phyloP scores from a whole-genome alignment of 2,329 filamentous ascomycete genomes.

The Calonectria multiphialidica region DNA sequence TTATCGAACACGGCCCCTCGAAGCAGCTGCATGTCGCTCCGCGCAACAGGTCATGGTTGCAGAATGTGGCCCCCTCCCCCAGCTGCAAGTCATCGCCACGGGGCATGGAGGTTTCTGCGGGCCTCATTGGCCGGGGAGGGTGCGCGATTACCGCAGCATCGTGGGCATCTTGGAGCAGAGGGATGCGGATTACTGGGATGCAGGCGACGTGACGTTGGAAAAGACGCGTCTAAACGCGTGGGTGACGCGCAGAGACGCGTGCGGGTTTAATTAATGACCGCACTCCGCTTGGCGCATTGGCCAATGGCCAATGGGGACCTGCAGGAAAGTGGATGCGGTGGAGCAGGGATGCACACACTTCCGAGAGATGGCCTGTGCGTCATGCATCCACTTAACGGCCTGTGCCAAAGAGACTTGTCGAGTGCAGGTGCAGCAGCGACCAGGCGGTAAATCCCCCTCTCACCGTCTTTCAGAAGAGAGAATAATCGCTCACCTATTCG shows the following conservation, averaged over 20 bases:
- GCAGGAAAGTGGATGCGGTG: slow-evolving; percentile 18
- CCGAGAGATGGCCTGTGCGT: slow-evolving; percentile 37
- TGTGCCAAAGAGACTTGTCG: neutral
- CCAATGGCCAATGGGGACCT: slow-evolving; percentile 34
- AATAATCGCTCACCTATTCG: slow-evolving; percentile 14
- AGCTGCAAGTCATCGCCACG: slow-evolving; percentile 25
- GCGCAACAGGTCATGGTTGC: slow-evolving; percentile 12
- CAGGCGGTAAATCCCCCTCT: neutral
- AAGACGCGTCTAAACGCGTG: slow-evolving; percentile 21
- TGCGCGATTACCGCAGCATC: slow-evolving; percentile 20
- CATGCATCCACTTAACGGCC: slow-evolving; percentile 27
- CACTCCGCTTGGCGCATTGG: neutral
- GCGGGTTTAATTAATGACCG: slow-evolving; percentile 13
- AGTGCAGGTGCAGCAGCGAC: neutral
- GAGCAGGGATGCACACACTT: slow-evolving; percentile 40
- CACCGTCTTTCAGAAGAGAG: slow-evolving; percentile 5
- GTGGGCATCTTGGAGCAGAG: neutral
- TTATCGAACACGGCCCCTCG: slow-evolving; percentile 7
- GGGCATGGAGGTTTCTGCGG: slow-evolving; percentile 13
- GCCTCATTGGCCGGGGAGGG: neutral
- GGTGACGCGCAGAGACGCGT: slow-evolving; percentile 24
- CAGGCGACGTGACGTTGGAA: slow-evolving; percentile 17
- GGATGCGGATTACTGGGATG: neutral
- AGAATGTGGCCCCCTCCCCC: neutral
- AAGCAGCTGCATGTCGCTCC: slow-evolving; percentile 4